phyloP scores from a whole-genome alignment of 75 land plant species.

The Sequoiadendron giganteum region DNA sequence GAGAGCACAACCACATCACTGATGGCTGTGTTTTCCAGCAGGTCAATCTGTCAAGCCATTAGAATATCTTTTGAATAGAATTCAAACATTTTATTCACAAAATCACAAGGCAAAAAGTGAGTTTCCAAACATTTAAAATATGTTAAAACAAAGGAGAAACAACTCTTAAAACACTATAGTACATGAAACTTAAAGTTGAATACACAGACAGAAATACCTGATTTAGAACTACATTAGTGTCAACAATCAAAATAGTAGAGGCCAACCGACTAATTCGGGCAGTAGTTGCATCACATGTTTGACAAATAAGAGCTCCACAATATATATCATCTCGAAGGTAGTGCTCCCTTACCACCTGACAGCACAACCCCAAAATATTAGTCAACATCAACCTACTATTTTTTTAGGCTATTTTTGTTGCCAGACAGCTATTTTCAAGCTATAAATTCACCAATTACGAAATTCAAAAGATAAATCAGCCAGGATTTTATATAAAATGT shows the following conservation, averaged over 20 bases:
- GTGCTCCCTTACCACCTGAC: conserved; percentile 82
- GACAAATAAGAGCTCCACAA: conserved; percentile 71
- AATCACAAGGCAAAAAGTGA: background rate
- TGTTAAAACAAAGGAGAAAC: background rate
- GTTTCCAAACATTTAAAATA: background rate
- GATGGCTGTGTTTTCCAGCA: conserved; percentile 86
- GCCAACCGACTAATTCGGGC: conserved; percentile 54
- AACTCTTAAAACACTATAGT: background rate
- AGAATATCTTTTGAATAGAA: background rate
- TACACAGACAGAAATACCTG: conserved; percentile 52
- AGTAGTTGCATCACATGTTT: conserved; percentile 48
- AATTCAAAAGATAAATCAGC: background rate
- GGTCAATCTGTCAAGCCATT: conserved; percentile 68
- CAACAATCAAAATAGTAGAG: conserved; percentile 61
- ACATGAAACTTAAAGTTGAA: background rate
- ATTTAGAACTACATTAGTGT: conserved; percentile 89
- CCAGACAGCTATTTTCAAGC: background rate
- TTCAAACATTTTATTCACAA: background rate
- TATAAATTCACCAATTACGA: background rate
- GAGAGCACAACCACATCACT: conserved; percentile 80
- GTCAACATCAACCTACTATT: background rate
- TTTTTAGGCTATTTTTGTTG: background rate
- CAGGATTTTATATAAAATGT: background rate
- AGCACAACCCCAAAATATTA: background rate
- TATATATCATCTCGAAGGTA: conserved; percentile 90